Evolutionary conservation across 805 yeast genomes (phyloP), one percentile per base, ranked within the genome.

Genomic region (Naumovozyma castellii): DNA sequence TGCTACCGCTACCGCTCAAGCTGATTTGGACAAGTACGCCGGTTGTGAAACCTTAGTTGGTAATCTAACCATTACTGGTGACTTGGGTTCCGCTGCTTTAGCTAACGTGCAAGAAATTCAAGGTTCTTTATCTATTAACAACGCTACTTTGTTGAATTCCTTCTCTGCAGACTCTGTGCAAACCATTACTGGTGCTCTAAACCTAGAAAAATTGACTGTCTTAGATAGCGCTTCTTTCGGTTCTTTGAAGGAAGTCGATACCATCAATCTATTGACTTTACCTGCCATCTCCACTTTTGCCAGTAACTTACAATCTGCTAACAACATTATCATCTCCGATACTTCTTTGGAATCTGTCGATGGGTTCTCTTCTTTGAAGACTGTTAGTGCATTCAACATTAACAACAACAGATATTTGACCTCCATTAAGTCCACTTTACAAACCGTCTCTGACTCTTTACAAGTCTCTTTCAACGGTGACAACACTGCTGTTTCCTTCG

Each of bases 361-460:
- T 39, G 90, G 90, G 64, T 70, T 82, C 57, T 45, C 61, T 34
- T 62, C 59, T 46, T 66, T 72, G 47, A 51, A 61, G 33, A 46
- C 61, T 42, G 70, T 70, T 38, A 69, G 68, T 45, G 74, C 72
- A 37, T 80, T 80, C 69, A 72, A 88, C 71, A 75, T 90, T 57
- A 88, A 87, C 86, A 90, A 90, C 83, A 92, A 92, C 78, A 68
- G 64, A 50, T 75, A 80, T 62, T 76, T 90, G 64, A 76, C 71
- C 51, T 63, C 83, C 44, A 74, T 82, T 51, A 75, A 81, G 61
- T 78, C 90, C 38, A 77, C 76, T 47, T 74, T 90, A 61, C 65
- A 77, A 63, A 67, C 81, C 43, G 92, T 87, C 47, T 75, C 92
- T 45, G 75, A 75, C 62, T 64, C 78, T 46, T 72, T 92, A 54